Evolutionary conservation across 768 basidiomycete species (phyloP).

Genomic region (Russula foetens): DNA sequence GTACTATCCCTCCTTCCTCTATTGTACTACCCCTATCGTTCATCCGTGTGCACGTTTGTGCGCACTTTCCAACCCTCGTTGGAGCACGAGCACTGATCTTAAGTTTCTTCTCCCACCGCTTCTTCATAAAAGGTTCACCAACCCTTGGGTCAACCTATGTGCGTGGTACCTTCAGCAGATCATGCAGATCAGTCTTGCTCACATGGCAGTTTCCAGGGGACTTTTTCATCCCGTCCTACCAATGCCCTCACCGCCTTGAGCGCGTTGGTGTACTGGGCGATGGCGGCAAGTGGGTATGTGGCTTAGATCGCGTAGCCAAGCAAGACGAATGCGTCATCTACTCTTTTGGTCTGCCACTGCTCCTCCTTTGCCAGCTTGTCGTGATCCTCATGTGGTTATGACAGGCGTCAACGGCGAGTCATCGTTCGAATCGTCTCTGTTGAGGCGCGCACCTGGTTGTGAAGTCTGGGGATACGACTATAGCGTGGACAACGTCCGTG

Average conservation of each 20-base stretch:
- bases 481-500: slow-evolving; percentile 29
- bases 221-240: slow-evolving; percentile 43
- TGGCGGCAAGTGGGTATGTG: slow-evolving; percentile 49
- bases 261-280: slow-evolving; percentile 42
- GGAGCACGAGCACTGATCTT: too few species aligned
- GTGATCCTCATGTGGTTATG: neutral
- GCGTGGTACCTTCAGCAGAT: too few species aligned
- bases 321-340: slow-evolving; percentile 28
- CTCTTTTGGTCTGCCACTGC: slow-evolving; percentile 32
- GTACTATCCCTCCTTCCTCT: neutral
- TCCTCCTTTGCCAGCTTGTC: neutral
- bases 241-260: slow-evolving; percentile 41
- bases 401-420: slow-evolving; percentile 41
- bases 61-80: too few species aligned
- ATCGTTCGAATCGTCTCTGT: slow-evolving; percentile 41
- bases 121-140: neutral
- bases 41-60: too few species aligned
- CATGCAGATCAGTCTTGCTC: too few species aligned
- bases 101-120: too few species aligned
- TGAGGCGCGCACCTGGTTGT: slow-evolving; percentile 34
- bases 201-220: slow-evolving; percentile 30
- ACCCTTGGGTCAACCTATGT: neutral
- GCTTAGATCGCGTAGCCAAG: slow-evolving; percentile 34
- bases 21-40: too few species aligned
- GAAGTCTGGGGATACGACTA: slow-evolving; percentile 36